These are phyloP conservation scores for Maudiozyma saulgeensis DNA, from an alignment of 805 yeast species.

Conservation along the genomic window DNA sequence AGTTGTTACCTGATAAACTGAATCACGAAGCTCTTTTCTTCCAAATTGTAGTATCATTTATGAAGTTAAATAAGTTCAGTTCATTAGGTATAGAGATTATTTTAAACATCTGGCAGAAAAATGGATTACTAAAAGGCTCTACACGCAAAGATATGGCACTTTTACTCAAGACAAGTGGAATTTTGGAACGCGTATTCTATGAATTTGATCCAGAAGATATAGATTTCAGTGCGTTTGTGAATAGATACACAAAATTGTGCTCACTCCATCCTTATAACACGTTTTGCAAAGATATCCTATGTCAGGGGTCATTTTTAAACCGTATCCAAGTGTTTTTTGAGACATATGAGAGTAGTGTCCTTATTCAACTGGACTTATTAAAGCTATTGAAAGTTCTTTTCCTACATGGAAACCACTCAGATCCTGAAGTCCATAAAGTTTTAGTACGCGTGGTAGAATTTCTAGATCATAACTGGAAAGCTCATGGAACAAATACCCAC, in stretches of 20 bases:
- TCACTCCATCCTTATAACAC: conserved; percentile 16
- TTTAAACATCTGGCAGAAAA: background rate
- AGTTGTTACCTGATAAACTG: background rate
- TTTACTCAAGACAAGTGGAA: background rate
- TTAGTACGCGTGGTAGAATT: conserved; percentile 9
- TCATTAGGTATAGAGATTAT: conserved; percentile 1
- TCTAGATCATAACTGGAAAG: conserved; percentile 20
- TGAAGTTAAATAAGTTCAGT: background rate
- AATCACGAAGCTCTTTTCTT: background rate
- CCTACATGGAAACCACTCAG: conserved; percentile 13
- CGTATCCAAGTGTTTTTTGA: conserved; percentile 19
- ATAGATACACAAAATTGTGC: conserved; percentile 19
- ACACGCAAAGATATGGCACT: background rate
- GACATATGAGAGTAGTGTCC: conserved; percentile 22
- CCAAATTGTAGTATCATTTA: background rate
- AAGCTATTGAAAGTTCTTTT: conserved; percentile 25
- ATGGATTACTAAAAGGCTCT: background rate
- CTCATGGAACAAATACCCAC: background rate
- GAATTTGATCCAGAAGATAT: conserved; percentile 15
- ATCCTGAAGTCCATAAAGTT: background rate
- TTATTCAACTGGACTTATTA: conserved; percentile 29
- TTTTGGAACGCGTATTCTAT: conserved; percentile 14
- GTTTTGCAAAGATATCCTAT: conserved; percentile 12
- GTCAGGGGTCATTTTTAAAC: conserved; percentile 11
- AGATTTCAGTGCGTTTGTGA: conserved; percentile 21